Conservation (phyloP, 768 basidiomycete species). For the Rubroboletus satanas region DNA sequence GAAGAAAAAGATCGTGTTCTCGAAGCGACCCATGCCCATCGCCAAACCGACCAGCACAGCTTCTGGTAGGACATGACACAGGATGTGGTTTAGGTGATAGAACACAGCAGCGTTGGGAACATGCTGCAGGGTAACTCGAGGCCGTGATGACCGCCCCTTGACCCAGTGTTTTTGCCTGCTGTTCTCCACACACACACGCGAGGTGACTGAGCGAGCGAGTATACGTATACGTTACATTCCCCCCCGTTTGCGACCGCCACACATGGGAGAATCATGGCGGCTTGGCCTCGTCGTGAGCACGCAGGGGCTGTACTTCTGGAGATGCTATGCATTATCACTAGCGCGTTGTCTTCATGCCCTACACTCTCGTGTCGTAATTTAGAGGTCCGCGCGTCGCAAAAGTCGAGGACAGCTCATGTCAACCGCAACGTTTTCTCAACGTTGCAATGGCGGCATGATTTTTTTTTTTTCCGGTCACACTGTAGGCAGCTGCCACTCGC, state of each 20-base stretch:
- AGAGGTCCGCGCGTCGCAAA: constrained; percentile 1
- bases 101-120: constrained; percentile 14
- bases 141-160: constrained; percentile 11
- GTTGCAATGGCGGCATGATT: constrained; percentile 22
- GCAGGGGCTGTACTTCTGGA: neutral
- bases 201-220: too few species aligned
- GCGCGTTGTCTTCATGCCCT: neutral
- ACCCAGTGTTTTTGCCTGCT: constrained; percentile 11
- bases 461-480: constrained; percentile 11
- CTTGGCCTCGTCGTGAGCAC: neutral
- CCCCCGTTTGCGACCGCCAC: neutral
- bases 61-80: constrained; percentile 18
- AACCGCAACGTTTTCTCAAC: constrained; percentile 30
- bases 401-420: constrained; percentile 20
- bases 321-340: neutral
- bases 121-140: constrained; percentile 6
- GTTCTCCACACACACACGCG: neutral
- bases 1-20: constrained; percentile 78
- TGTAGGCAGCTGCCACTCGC: constrained; percentile 8
- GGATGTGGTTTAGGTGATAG: neutral
- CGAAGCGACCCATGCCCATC: constrained; percentile 79
- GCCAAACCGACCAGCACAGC: constrained; percentile 30
- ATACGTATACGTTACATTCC: too few species aligned
- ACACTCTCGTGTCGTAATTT: constrained; percentile 6
- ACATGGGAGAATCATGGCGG: neutral